Evolutionary conservation across 164 flowering plant genomes (phyloP), one percentile per base, ranked within the genome.

Genomic region (Hamamelis virginiana): DNA sequence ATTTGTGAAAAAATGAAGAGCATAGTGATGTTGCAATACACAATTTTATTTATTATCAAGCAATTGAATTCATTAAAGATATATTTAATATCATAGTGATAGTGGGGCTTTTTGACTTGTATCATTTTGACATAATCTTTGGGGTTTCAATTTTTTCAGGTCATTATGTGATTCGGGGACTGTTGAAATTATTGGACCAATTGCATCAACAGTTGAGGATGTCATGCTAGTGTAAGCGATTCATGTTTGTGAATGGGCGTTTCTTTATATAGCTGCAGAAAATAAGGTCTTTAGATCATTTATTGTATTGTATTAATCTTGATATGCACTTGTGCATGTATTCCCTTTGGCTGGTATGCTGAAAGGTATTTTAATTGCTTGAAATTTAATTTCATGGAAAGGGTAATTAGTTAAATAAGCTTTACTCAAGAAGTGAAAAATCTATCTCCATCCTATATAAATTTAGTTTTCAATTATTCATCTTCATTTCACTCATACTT

Each of bases 201-300:
- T 95, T 65, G 86, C 98, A 63, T 85, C 97, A 70, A 69, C 86
- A 52, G 97, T 95, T 80, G 98, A 95, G 78, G 98, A 95, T 85
- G 83, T 81, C 69, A 84, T 92, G 82, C 88, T 95, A 45, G 91
- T 95, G 97, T 95, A 82, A 87, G 93, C 51, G 65, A 47, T 65
- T 59, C 45, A 25, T 46, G 1, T 26, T 11, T 25, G 12, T 14
- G 38, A 53, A 48, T 26, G 5, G 21, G n/a, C 4, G 61, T 1
- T 21, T 19, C 11, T 1, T 50, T 48, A 52, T 18, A 19, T 25
- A 33, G 41, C 41, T 33, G 41, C 6, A 6, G 2, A 33, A 2
- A 33, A 33, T 33, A 6, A 33, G 41, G 41, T 33, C 41, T 33
- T 33, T 33, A 33, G 41, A 33, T 33, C 41, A 33, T 33, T 33